Conservation (phyloP, 257 asterid genomes). For the Fraxinus pennsylvanica region DNA sequence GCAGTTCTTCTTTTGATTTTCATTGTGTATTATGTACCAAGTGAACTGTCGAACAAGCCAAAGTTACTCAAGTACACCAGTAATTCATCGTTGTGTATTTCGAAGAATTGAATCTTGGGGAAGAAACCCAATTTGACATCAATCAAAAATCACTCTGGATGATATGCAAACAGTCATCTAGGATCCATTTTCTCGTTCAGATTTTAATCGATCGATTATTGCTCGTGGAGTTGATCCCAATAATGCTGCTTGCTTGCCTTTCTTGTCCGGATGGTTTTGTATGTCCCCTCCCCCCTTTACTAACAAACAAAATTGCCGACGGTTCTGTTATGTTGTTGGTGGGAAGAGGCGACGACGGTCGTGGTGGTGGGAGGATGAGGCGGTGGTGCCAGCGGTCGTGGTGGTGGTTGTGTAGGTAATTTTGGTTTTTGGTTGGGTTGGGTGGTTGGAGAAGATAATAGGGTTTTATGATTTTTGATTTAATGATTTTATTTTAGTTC, state of each 20-base stretch:
- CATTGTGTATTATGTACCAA: slow-evolving; percentile 32
- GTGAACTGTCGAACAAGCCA: slow-evolving; percentile 6
- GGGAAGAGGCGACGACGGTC: too few relatives aligned
- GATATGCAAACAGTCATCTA: slow-evolving; percentile 44
- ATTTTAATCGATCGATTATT: slow-evolving; percentile 52
- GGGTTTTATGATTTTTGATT: too few relatives aligned
- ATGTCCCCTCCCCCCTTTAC: neutral
- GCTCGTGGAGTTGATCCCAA: slow-evolving; percentile 55
- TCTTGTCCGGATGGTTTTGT: slow-evolving; percentile 81
- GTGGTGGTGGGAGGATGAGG: too few relatives aligned
- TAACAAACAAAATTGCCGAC: too few relatives aligned
- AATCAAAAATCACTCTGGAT: slow-evolving; percentile 47
- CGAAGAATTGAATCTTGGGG: slow-evolving; percentile 45
- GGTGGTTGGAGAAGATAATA: too few relatives aligned
- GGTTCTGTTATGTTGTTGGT: too few relatives aligned
- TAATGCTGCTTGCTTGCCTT: slow-evolving; percentile 59
- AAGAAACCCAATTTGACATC: slow-evolving; percentile 9
- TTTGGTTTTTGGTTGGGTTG: too few relatives aligned
- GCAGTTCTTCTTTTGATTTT: slow-evolving; percentile 27
- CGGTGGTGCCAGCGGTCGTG: too few relatives aligned
- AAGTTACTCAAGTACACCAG: slow-evolving; percentile 33
- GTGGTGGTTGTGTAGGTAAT: too few relatives aligned
- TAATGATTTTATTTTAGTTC: too few relatives aligned
- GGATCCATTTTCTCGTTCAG: slow-evolving; percentile 43
- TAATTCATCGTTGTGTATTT: slow-evolving; percentile 49